A percentile compares a stretch with the other conserved stretches of the same genome.
These are phyloP conservation scores for Klebsormidium nitens DNA, from an alignment of 139 green algal genomes.

Conservation along the genomic window DNA sequence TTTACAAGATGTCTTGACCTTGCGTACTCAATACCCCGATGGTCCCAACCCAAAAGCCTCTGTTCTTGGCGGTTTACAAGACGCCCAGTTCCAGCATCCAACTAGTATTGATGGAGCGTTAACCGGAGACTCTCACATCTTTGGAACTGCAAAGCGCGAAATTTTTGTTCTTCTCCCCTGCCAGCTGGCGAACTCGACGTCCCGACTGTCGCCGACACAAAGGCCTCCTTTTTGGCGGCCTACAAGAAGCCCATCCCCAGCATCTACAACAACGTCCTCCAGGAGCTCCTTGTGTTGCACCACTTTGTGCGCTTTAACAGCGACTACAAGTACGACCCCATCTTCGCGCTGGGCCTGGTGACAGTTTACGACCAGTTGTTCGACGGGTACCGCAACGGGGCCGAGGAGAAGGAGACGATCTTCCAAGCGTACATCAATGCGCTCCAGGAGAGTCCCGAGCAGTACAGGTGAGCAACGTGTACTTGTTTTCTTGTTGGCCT, in stretches of 20 bases:
- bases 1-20: too few relatives aligned
- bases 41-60: too few relatives aligned
- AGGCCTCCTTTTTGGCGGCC: slow-evolving; percentile 45
- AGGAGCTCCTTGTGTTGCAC: slow-evolving; percentile 51
- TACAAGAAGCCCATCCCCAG: slow-evolving; percentile 50
- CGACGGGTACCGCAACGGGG: slow-evolving; percentile 41
- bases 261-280: slow-evolving; percentile 45
- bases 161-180: too few relatives aligned
- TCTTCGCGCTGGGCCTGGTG: slow-evolving; percentile 47
- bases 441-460: slow-evolving; percentile 31
- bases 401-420: slow-evolving; percentile 34
- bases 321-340: slow-evolving; percentile 50
- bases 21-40: too few relatives aligned
- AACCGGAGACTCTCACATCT: too few relatives aligned
- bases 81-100: too few relatives aligned
- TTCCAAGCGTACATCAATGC: slow-evolving; percentile 44
- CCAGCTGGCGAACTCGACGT: too few relatives aligned
- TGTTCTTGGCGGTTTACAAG: too few relatives aligned
- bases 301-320: slow-evolving; percentile 45
- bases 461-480: slow-evolving; percentile 26
- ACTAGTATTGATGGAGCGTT: too few relatives aligned
- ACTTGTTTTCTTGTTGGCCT: too few relatives aligned
- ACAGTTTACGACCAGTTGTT: slow-evolving; percentile 53
- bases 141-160: too few relatives aligned
- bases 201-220: slow-evolving; percentile 51